Evolutionary conservation across 2,329 filamentous ascomycete genomes (phyloP).

Genomic region (Arachnopeziza araneosa): DNA sequence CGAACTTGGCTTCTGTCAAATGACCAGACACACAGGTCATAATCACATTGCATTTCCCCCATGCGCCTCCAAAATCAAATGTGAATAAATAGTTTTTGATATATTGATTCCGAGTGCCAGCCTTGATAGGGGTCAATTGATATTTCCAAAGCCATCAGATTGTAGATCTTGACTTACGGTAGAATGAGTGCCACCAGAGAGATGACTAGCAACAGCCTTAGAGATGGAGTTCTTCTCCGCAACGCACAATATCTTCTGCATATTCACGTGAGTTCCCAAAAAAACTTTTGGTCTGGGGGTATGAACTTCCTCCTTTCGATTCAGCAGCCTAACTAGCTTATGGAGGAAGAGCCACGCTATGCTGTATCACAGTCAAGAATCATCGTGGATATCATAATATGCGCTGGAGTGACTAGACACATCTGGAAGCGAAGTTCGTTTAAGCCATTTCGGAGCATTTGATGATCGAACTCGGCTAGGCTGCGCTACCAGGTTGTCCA

Average conservation of each 20-base stretch:
- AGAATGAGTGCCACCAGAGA: constrained; percentile 69
- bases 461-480: too few relatives aligned
- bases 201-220: constrained; percentile 85
- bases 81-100: constrained; percentile 94
- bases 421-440: too few relatives aligned
- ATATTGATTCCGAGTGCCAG: constrained; percentile 45
- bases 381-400: too few relatives aligned
- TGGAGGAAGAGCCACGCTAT: too few relatives aligned
- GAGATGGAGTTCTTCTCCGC: constrained; percentile 92
- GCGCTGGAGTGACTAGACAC: too few relatives aligned
- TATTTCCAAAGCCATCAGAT: not conserved
- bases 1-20: constrained; percentile 76
- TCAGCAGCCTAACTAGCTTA: too few relatives aligned
- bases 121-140: constrained; percentile 10
- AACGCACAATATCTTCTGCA: constrained; percentile 61
- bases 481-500: too few relatives aligned
- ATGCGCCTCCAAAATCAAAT: constrained; percentile 76
- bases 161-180: constrained; percentile 49
- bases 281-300: not conserved
- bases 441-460: too few relatives aligned
- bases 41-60: constrained; percentile 77
- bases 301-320: too few relatives aligned
- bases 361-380: too few relatives aligned
- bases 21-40: constrained; percentile 95
- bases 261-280: constrained; percentile 3